A percentile compares a stretch with the other conserved stretches of the same genome.
Conservation (phyloP, 2,329 filamentous ascomycete species). For the Aspergillus sp. region DNA sequence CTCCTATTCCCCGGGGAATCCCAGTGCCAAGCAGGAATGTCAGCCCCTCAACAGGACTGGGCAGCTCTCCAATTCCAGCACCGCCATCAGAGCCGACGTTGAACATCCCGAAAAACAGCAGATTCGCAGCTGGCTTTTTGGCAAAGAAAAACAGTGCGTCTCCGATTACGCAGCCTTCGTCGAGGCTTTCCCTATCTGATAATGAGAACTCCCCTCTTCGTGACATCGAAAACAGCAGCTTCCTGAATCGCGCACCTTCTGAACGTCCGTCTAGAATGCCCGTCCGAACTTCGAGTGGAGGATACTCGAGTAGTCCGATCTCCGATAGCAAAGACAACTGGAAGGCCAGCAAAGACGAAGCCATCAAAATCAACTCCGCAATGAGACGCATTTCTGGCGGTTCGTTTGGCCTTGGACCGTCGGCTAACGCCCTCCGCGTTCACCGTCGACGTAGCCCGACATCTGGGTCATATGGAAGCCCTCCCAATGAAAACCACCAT, state of each 20-base stretch:
- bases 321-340: slow-evolving; percentile 49
- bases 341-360: slow-evolving; percentile 46
- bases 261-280: slow-evolving; percentile 35
- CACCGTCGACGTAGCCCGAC: slow-evolving; percentile 56
- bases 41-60: slow-evolving; percentile 29
- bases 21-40: slow-evolving; percentile 31
- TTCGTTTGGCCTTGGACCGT: slow-evolving; percentile 34
- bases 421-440: slow-evolving; percentile 36
- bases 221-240: slow-evolving; percentile 47
- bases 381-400: slow-evolving; percentile 51
- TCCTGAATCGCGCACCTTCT: slow-evolving; percentile 43
- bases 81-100: slow-evolving; percentile 53
- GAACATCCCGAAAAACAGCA: slow-evolving; percentile 61
- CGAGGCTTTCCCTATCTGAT: slow-evolving; percentile 58
- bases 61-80: slow-evolving; percentile 55
- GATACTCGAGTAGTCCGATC: slow-evolving; percentile 27
- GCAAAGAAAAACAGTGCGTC: slow-evolving; percentile 65
- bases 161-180: slow-evolving; percentile 55
- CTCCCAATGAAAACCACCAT: slow-evolving; percentile 54
- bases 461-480: slow-evolving; percentile 43
- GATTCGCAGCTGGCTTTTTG: slow-evolving; percentile 87
- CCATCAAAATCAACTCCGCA: slow-evolving; percentile 50
- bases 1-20: slow-evolving; percentile 44
- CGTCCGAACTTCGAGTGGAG: slow-evolving; percentile 35
- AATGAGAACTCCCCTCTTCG: slow-evolving; percentile 52